These are phyloP conservation scores for Xylaria palmicola DNA, from an alignment of 495 filamentous ascomycete species.

Conservation along the genomic window DNA sequence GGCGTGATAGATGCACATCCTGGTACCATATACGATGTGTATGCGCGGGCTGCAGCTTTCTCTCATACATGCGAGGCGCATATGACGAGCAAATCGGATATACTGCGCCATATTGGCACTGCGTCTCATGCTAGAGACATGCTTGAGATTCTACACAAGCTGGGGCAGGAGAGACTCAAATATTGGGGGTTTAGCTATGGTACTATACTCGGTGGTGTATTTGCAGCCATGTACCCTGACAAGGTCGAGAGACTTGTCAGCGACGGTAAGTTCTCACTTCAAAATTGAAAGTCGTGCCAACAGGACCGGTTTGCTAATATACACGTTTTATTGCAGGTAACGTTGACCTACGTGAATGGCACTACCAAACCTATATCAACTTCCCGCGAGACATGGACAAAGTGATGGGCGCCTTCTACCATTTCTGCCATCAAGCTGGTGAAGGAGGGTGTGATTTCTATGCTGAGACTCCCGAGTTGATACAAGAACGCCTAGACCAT, in stretches of 20 bases:
- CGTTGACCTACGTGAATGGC: constrained; percentile 50
- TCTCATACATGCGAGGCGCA: constrained; percentile 36
- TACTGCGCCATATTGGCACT: constrained; percentile 39
- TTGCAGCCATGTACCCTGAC: constrained; percentile 50
- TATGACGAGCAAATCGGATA: constrained; percentile 24
- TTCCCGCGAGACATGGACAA: constrained; percentile 54
- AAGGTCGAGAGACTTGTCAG: constrained; percentile 48
- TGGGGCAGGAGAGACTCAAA: constrained; percentile 41
- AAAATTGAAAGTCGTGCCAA: no score
- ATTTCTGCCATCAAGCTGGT: constrained; percentile 52
- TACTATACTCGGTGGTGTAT: constrained; percentile 51
- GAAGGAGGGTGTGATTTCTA: constrained; percentile 49
- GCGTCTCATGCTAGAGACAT: constrained; percentile 43
- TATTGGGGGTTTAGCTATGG: constrained; percentile 60
- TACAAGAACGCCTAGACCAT: constrained; percentile 38
- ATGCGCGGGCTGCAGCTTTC: constrained; percentile 37
- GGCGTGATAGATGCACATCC: constrained; percentile 42
- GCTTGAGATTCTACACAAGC: constrained; percentile 39
- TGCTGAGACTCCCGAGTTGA: constrained; percentile 36
- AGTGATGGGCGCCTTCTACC: constrained; percentile 54
- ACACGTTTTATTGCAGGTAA: no score
- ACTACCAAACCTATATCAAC: constrained; percentile 44
- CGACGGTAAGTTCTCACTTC: constrained; percentile 43
- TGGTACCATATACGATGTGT: constrained; percentile 40
- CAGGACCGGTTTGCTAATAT: no score